Evolutionary conservation across 306 rosid species (phyloP).

Genomic region (Rosa multiflora): DNA sequence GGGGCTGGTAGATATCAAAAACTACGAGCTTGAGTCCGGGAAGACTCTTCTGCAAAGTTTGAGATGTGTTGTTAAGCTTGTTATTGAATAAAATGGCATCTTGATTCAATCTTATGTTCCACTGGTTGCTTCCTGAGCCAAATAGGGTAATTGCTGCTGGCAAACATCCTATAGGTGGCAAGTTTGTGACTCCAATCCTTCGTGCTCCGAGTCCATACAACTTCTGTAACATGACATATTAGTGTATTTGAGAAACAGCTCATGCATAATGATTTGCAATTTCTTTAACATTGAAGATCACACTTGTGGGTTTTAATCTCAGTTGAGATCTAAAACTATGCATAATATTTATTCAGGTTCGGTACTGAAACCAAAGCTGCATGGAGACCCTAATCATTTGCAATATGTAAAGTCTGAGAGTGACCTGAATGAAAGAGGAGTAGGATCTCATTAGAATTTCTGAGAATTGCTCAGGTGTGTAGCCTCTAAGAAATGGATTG

Average conservation of each 20-base stretch:
- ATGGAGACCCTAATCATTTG: not conserved
- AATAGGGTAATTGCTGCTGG: constrained; percentile 48
- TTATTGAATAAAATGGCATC: constrained; percentile 52
- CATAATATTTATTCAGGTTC: no score
- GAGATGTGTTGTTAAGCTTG: constrained; percentile 47
- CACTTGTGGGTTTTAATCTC: no score
- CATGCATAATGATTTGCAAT: not conserved
- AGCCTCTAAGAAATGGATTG: constrained; percentile 36
- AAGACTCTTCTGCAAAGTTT: constrained; percentile 36
- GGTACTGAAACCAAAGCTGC: not conserved
- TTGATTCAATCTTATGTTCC: constrained; percentile 43
- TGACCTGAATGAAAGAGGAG: constrained; percentile 52
- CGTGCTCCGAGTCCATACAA: constrained; percentile 52
- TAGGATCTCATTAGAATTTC: constrained; percentile 42
- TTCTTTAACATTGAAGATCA: no score
- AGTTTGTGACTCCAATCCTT: constrained; percentile 48
- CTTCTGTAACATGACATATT: constrained; percentile 42
- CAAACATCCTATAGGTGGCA: constrained; percentile 58
- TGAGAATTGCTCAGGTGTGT: constrained; percentile 49
- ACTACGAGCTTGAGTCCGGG: constrained; percentile 50
- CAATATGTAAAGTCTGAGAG: not conserved
- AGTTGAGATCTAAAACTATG: no score
- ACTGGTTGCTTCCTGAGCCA: constrained; percentile 54
- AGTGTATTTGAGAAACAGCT: constrained; percentile 2
- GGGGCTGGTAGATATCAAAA: constrained; percentile 53